Conservation (phyloP, 805 yeast genomes). For the Ogataea philodendri region DNA sequence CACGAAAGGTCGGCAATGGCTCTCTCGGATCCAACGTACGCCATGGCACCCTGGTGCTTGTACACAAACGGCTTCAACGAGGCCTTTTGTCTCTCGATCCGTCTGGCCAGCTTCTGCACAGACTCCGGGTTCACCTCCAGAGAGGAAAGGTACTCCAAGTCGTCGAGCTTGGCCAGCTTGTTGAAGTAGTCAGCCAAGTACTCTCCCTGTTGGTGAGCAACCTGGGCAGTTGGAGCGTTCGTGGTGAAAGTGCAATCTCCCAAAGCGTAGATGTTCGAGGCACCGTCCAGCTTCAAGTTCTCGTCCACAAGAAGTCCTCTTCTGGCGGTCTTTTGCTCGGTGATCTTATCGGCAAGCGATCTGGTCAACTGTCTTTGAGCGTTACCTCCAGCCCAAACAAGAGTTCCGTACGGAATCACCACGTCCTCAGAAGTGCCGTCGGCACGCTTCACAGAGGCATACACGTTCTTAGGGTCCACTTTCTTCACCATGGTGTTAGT, state of each 20-base stretch:
- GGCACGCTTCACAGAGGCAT: conserved; percentile 63
- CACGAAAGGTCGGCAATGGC: conserved; percentile 88
- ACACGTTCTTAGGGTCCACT: conserved; percentile 67
- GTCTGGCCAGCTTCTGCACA: conserved; percentile 45
- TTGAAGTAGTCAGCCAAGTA: conserved; percentile 72
- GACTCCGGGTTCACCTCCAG: conserved; percentile 40
- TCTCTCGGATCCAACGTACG: conserved; percentile 87
- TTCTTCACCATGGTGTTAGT: conserved; percentile 85
- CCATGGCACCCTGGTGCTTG: conserved; percentile 86
- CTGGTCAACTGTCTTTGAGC: conserved; percentile 76
- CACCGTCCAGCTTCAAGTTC: conserved; percentile 75
- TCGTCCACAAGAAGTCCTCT: conserved; percentile 87
- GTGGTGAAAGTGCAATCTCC: conserved; percentile 94
- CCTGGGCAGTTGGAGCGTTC: conserved; percentile 94
- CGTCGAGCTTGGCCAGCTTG: conserved; percentile 59
- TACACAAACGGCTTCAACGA: conserved; percentile 64
- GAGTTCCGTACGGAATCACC: conserved; percentile 79
- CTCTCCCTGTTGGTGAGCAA: conserved; percentile 89
- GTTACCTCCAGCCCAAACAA: conserved; percentile 97
- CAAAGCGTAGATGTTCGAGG: conserved; percentile 73
- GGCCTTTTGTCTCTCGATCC: conserved; percentile 39
- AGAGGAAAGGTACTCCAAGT: conserved; percentile 45
- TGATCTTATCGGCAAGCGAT: conserved; percentile 62
- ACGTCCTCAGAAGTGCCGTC: conserved; percentile 60
- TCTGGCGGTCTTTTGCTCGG: conserved; percentile 77